Evolutionary conservation across 1,284 basidiomycete genomes (phyloP).

Genomic region (Marasmius tenuissimus): DNA sequence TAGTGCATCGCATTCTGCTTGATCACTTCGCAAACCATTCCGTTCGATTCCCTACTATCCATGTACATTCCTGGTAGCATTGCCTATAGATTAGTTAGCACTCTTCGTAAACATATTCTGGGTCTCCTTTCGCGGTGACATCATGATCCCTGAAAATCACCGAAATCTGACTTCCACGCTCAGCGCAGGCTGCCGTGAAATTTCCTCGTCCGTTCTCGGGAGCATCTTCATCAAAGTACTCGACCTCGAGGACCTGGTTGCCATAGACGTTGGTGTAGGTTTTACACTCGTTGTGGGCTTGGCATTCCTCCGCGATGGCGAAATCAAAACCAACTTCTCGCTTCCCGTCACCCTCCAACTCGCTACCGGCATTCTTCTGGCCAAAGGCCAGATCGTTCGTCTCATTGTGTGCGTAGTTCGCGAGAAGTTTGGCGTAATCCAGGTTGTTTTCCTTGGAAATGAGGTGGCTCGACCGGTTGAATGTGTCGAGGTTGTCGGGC

Average conservation of each 20-base stretch:
- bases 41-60: too few relatives aligned
- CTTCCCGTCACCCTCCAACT: background rate
- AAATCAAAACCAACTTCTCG: constrained; percentile 13
- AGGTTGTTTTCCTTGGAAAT: constrained; percentile 9
- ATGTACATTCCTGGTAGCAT: too few relatives aligned
- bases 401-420: constrained; percentile 8
- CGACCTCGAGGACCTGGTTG: constrained; percentile 10
- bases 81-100: background rate
- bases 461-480: constrained; percentile 9
- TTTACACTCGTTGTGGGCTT: constrained; percentile 11
- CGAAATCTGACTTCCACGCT: constrained; percentile 1
- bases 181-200: background rate
- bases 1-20: too few relatives aligned
- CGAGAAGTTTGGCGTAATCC: constrained; percentile 9
- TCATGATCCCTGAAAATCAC: background rate
- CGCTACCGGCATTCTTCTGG: constrained; percentile 14
- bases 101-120: background rate
- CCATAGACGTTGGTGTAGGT: constrained; percentile 12
- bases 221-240: background rate
- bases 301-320: constrained; percentile 15
- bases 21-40: too few relatives aligned
- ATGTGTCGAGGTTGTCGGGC: constrained; percentile 16
- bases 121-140: background rate
- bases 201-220: background rate
- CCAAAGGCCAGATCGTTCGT: constrained; percentile 7